Evolutionary conservation across 2,329 filamentous ascomycete species (phyloP).

Genomic region (Didymella pomorum): DNA sequence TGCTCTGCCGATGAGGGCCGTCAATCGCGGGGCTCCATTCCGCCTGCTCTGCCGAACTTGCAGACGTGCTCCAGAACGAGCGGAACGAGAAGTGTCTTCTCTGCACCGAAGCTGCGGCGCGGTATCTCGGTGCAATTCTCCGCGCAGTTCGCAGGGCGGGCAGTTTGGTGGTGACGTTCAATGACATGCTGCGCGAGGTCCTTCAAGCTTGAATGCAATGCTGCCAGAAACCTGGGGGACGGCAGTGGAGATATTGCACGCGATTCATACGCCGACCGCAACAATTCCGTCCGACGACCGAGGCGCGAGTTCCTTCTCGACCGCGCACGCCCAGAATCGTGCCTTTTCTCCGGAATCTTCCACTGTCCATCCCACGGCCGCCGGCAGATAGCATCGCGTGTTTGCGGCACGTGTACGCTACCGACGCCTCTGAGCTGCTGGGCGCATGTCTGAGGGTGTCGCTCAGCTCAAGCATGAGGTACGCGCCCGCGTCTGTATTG

Average conservation of each 20-base stretch:
- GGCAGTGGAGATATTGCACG: constrained; percentile 22
- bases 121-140: constrained; percentile 13
- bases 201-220: constrained; percentile 3
- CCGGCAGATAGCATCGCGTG: constrained; percentile 25
- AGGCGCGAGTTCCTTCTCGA: constrained; percentile 17
- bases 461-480: constrained; percentile 75
- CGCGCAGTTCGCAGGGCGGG: constrained; percentile 18
- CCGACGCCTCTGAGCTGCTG: constrained; percentile 37
- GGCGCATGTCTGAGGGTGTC: constrained; percentile 70
- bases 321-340: constrained; percentile 12
- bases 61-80: constrained; percentile 30
- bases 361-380: constrained; percentile 19
- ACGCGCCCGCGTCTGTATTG: constrained; percentile 18
- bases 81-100: constrained; percentile 29
- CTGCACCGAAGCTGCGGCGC: constrained; percentile 9
- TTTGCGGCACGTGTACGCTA: constrained; percentile 29
- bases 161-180: constrained; percentile 36
- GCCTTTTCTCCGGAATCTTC: constrained; percentile 28
- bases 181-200: constrained; percentile 37
- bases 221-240: constrained; percentile 9
- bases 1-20: constrained; percentile 32
- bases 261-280: constrained; percentile 27
- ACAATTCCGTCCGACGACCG: constrained; percentile 19
- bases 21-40: constrained; percentile 32
- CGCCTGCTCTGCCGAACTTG: constrained; percentile 27